phyloP scores from a whole-genome alignment of 2,329 filamentous ascomycete species.

The Colletotrichum siamense region DNA sequence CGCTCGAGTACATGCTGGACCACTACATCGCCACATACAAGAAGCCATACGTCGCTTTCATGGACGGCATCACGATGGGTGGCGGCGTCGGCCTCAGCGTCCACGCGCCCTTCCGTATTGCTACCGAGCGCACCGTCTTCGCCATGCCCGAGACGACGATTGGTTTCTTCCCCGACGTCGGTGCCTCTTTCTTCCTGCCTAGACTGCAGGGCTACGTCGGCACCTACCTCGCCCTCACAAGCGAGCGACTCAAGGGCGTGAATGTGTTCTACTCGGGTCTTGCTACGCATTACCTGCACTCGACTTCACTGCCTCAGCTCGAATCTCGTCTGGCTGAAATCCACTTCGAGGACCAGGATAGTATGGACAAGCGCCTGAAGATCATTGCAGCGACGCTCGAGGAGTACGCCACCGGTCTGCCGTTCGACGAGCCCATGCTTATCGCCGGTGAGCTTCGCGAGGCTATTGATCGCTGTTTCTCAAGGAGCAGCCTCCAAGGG shows the following conservation, averaged over 20 bases:
- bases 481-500: slow-evolving; percentile 67
- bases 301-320: slow-evolving; percentile 80
- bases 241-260: slow-evolving; percentile 79
- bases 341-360: slow-evolving; percentile 80
- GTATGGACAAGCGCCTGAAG: slow-evolving; percentile 65
- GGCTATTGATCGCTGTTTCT: slow-evolving; percentile 86
- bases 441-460: slow-evolving; percentile 74
- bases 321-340: slow-evolving; percentile 89
- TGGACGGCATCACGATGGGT: slow-evolving; percentile 99
- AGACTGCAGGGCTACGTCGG: slow-evolving; percentile 86
- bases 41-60: slow-evolving; percentile 93
- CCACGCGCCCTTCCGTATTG: slow-evolving; percentile 95
- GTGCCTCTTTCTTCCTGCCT: slow-evolving; percentile 94
- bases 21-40: slow-evolving; percentile 92
- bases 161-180: slow-evolving; percentile 98
- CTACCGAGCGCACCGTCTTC: slow-evolving; percentile 93
- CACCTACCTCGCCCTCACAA: slow-evolving; percentile 92
- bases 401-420: slow-evolving; percentile 88
- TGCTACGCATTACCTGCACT: slow-evolving; percentile 96
- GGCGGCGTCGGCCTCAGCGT: slow-evolving; percentile 93
- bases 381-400: slow-evolving; percentile 88
- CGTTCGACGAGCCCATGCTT: slow-evolving; percentile 72
- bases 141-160: slow-evolving; percentile 99
- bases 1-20: slow-evolving; percentile 93
- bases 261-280: slow-evolving; percentile 91